Percentiles rank a stretch among this genome's conserved stretches.
Conservation (phyloP, 345 rosid species). For the Clausena lansium region DNA sequence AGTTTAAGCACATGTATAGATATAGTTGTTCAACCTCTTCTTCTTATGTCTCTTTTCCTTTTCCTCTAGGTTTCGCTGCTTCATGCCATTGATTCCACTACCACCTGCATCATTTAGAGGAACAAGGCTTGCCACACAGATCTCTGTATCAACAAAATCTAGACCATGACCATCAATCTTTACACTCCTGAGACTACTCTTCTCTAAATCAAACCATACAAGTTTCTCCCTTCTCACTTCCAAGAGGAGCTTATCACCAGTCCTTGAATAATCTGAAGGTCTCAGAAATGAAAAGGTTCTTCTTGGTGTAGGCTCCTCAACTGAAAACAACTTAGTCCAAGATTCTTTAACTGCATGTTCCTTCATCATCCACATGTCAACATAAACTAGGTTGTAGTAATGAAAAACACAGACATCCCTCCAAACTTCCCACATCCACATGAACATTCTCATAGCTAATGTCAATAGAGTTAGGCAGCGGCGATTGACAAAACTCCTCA, state of each 20-base stretch:
- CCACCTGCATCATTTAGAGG: constrained; percentile 1
- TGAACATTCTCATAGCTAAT: neutral
- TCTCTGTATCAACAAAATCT: constrained; percentile 25
- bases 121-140: constrained; percentile 53
- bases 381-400: neutral
- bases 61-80: constrained; percentile 18
- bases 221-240: constrained; percentile 39
- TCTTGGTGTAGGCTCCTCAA: constrained; percentile 11
- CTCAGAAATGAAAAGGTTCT: constrained; percentile 27
- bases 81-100: constrained; percentile 7
- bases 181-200: constrained; percentile 22
- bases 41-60: constrained; percentile 4
- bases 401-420: constrained; percentile 18
- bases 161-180: constrained; percentile 27
- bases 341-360: constrained; percentile 3
- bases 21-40: constrained; percentile 25
- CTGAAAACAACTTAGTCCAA: neutral
- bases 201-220: constrained; percentile 40
- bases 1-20: neutral
- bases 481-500: constrained; percentile 19
- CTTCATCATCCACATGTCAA: constrained; percentile 14
- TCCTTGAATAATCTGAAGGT: constrained; percentile 46
- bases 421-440: constrained; percentile 33
- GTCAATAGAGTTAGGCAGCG: constrained; percentile 17
- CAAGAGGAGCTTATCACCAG: constrained; percentile 34